A percentile compares a stretch with the other conserved stretches of the same genome.
phyloP scores from a whole-genome alignment of 176 grass and related monocot genomes.

The Musa itinerans region DNA sequence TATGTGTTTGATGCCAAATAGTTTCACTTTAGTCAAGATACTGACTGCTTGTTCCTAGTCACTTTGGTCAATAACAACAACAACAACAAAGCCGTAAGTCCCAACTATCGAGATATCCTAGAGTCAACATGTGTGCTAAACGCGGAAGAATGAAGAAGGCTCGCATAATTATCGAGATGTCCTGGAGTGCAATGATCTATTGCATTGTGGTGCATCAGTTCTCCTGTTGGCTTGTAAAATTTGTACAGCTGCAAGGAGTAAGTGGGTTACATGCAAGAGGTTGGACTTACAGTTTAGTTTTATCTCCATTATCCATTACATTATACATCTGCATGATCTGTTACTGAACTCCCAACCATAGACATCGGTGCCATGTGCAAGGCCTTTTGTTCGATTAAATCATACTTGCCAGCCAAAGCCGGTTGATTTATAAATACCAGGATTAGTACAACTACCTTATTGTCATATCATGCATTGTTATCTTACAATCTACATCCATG shows the following conservation, averaged over 20 bases:
- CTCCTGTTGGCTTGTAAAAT: constrained; percentile 6
- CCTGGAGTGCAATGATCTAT: constrained; percentile 43
- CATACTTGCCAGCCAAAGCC: not conserved
- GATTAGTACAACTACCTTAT: too few relatives aligned
- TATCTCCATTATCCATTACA: too few relatives aligned
- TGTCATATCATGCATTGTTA: too few relatives aligned
- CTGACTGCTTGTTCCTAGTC: constrained; percentile 32
- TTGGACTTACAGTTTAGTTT: too few relatives aligned
- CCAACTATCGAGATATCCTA: constrained; percentile 10
- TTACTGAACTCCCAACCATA: not conserved
- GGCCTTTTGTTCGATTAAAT: not conserved
- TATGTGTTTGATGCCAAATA: constrained; percentile 27
- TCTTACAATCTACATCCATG: too few relatives aligned
- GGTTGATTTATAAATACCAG: not conserved
- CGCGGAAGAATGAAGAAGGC: constrained; percentile 38
- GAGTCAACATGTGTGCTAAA: constrained; percentile 38
- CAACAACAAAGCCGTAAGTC: constrained; percentile 18
- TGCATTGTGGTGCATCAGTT: constrained; percentile 36
- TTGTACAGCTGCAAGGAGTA: not conserved
- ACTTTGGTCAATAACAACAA: constrained; percentile 10
- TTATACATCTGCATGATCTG: not conserved
- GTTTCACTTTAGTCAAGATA: constrained; percentile 29
- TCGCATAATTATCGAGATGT: constrained; percentile 33
- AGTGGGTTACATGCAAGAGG: too few relatives aligned
- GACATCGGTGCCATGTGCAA: not conserved